Evolutionary conservation across 495 filamentous ascomycete genomes (phyloP), one percentile per base, ranked within the genome.

Genomic region (Trypethelium eluteriae): DNA sequence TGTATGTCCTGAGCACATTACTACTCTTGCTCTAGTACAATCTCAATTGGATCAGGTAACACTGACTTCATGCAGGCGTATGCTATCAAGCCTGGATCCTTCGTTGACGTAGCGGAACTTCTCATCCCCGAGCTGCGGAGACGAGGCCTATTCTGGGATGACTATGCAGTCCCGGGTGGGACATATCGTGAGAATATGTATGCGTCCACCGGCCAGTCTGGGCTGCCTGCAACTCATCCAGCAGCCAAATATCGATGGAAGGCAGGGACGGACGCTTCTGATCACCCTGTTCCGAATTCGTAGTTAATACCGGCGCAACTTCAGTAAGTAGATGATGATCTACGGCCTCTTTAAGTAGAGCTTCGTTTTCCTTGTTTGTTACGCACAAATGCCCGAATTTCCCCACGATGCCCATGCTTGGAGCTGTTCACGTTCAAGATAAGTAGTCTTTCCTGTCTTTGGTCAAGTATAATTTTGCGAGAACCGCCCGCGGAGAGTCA

Each of bases 171-270:
- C 14, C 69, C 69, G 36, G 79, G 79, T 12, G 82, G 81, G 16
- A 82, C 83, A 1, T 82, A 79, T 44, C 71, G 82, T 34, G 83
- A 84, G 70, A 82, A 83, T 70, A 68, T 66, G 18, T 70, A 57
- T 44, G 68, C 64, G 50, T 36, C 61, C 25, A 35, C 38, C 2
- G 68, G 68, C 6, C 68, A 70, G 62, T 36, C 62, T 25, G 68
- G 67, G 39, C 68, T 65, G 16, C 62, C 66, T 9, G 14, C 38
- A 47, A 38, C 7, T 36, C 67, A 69, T 44, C 62, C 64, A 9
- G 67, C 67, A 44, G 67, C 47, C 62, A 68, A 73, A 65, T 78
- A 74, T 62, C 70, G 72, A 47, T 79, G 77, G 75, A 68, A 63
- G 38, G 66, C 66, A 2, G 70, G 70, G 2, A 64, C 69, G 3